Conservation (phyloP, 768 basidiomycete species). For the Hypholoma fasciculare region DNA sequence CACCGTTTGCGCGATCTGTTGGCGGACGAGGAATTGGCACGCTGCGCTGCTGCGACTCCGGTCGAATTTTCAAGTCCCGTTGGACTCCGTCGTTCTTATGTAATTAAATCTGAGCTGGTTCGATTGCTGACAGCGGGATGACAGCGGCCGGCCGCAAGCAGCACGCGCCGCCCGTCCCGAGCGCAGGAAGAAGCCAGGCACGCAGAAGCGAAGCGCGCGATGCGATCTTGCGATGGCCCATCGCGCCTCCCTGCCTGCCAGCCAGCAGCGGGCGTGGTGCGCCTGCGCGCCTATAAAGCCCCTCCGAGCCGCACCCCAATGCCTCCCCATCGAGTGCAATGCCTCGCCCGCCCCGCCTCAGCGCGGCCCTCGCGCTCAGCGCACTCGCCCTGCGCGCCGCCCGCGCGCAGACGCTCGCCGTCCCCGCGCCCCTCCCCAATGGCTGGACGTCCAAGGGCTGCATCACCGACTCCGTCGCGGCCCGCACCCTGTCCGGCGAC, state of each 20-base stretch:
- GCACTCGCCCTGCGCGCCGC: neutral
- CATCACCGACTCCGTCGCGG: conserved; percentile 56
- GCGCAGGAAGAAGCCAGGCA: too few species aligned
- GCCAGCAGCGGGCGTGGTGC: too few species aligned
- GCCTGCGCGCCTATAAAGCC: too few species aligned
- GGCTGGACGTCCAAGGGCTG: conserved; percentile 63
- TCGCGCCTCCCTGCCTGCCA: too few species aligned
- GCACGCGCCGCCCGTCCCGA: too few species aligned
- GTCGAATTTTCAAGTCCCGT: neutral
- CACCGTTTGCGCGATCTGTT: conserved; percentile 48
- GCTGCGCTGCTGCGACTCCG: conserved; percentile 19
- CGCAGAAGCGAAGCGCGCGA: neutral
- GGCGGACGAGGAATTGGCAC: conserved; percentile 58
- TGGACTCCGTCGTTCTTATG: neutral
- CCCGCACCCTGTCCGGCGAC: conserved; percentile 56
- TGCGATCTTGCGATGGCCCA: too few species aligned
- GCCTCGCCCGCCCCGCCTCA: neutral
- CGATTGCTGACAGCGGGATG: neutral
- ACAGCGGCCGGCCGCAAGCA: too few species aligned
- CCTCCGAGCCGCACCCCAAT: neutral
- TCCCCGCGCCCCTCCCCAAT: conserved; percentile 46
- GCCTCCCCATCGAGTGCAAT: neutral
- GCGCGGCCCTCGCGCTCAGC: neutral
- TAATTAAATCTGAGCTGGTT: neutral
- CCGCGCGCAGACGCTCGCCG: conserved; percentile 27